phyloP scores from a whole-genome alignment of 2,329 filamentous ascomycete genomes.

The Diaporthe destruens region DNA sequence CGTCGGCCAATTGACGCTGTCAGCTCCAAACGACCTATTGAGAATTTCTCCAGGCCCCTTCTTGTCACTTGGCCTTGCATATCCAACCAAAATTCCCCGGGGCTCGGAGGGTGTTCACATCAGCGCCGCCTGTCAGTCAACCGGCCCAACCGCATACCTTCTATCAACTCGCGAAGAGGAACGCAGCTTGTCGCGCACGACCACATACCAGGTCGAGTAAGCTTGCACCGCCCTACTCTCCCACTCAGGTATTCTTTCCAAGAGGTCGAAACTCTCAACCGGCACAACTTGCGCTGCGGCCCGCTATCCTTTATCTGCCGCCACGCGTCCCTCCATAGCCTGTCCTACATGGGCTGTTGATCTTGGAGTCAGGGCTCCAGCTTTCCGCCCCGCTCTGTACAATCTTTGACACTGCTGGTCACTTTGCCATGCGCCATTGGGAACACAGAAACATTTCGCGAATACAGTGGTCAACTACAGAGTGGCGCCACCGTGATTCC shows the following conservation, averaged over 20 bases:
- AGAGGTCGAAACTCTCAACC: not conserved
- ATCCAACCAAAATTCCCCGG: constrained; percentile 6
- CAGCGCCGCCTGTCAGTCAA: constrained; percentile 18
- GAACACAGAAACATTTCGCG: constrained; percentile 20
- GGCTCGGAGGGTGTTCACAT: not conserved
- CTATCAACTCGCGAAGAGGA: constrained; percentile 11
- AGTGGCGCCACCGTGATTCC: constrained; percentile 12
- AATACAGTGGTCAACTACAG: constrained; percentile 31
- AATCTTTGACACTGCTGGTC: constrained; percentile 27
- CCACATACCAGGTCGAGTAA: not conserved
- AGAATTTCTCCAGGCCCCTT: constrained; percentile 38
- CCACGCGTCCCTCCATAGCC: constrained; percentile 12
- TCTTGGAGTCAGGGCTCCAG: constrained; percentile 25
- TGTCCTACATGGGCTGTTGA: constrained; percentile 24
- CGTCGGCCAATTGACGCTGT: constrained; percentile 10
- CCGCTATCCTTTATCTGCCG: constrained; percentile 20
- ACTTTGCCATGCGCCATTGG: constrained; percentile 40
- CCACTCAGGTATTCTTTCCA: not conserved
- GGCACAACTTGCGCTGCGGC: not conserved
- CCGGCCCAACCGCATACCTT: constrained; percentile 15
- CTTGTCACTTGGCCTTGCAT: constrained; percentile 35
- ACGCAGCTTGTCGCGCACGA: constrained; percentile 10
- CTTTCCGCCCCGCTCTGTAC: constrained; percentile 29
- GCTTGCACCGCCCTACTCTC: not conserved
- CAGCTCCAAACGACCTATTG: constrained; percentile 32